These are phyloP conservation scores for Eudorina sp. DNA, from an alignment of 139 green algal species.

Conservation along the genomic window DNA sequence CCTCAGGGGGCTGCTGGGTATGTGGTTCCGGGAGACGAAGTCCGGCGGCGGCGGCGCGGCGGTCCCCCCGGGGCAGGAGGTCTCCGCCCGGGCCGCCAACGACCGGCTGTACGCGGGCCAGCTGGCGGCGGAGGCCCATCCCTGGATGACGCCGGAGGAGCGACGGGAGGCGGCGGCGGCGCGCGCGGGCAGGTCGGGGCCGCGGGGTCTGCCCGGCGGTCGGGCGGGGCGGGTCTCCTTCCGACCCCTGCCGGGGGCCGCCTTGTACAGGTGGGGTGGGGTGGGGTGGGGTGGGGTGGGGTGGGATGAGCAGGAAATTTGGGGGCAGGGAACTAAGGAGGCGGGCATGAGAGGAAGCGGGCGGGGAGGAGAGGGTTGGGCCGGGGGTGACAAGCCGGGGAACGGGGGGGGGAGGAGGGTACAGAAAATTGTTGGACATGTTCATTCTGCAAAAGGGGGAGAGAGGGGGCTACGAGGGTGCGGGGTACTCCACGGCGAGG, in stretches of 20 bases:
- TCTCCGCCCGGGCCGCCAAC: not conserved
- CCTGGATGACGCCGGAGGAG: constrained; percentile 10
- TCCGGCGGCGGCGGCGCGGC: not conserved
- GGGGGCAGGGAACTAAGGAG: too few relatives aligned
- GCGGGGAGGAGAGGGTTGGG: too few relatives aligned
- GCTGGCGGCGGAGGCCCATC: not conserved
- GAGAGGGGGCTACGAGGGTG: too few relatives aligned
- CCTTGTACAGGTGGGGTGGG: constrained; percentile 3
- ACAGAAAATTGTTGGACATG: too few relatives aligned
- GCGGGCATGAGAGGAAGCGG: too few relatives aligned
- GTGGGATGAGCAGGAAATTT: too few relatives aligned
- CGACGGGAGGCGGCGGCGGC: not conserved
- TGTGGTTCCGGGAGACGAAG: constrained; percentile 8
- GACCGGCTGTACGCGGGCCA: constrained; percentile 25
- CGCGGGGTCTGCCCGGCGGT: constrained; percentile 2
- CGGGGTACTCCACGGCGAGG: too few relatives aligned
- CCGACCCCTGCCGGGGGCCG: constrained; percentile 1
- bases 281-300: not conserved
- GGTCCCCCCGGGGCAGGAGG: not conserved
- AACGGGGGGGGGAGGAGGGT: too few relatives aligned
- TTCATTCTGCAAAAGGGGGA: too few relatives aligned
- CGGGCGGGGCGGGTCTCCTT: not conserved
- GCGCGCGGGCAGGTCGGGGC: not conserved
- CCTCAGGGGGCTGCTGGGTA: not conserved
- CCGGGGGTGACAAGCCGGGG: too few relatives aligned